Base-by-base conservation (phyloP, 2,329 filamentous ascomycete genomes). In the Xylariaceae sp. region DNA sequence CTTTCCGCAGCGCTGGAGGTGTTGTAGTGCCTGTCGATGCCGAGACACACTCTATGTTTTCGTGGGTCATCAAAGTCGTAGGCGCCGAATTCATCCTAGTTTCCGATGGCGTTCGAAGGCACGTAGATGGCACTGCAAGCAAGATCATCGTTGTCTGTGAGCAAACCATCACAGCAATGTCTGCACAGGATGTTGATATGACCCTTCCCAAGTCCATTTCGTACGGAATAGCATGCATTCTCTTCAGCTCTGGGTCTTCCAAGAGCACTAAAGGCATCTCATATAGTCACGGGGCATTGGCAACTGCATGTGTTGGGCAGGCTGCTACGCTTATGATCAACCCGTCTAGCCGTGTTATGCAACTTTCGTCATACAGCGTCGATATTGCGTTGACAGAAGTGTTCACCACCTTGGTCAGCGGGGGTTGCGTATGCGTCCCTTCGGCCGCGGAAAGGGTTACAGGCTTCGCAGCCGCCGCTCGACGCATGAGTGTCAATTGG, bases 241-340 rank as follows among this genome's bases (percentile, higher is more conserved):
- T 89, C 3, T 85, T 88, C 58, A 82, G 81, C 0, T 81, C 81
- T 2, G 81, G 82, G 0, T 82, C 81, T 0, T 81, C 82, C 1
- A 80, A 79, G 47, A 79, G 77, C 48, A 82, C 83, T 0, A 84
- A 85, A 54, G 86, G 84, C 1, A 81, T 86, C 12, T 82, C 87
- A 18, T 83, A 88, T 57, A 82, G 82, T 7, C 87, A 90, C 63
- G 74, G 74, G 0, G 79, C 83, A 0, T 75, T 88, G 1, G 81
- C 82, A 1, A 83, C 84, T 0, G 76, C 79, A 0, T 79, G 84
- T 45, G 65, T 79, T 2, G 77, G 78, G 0, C 81, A 87, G 63
- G 80, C 77, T 0, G 71, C 76, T 0, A 76, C 78, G 0, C 70
- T 87, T 1, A 73, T 77, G 1, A 81, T 85, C 48, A 76, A 74